Conservation (phyloP, 805 yeast species). For the Candida maesae region DNA sequence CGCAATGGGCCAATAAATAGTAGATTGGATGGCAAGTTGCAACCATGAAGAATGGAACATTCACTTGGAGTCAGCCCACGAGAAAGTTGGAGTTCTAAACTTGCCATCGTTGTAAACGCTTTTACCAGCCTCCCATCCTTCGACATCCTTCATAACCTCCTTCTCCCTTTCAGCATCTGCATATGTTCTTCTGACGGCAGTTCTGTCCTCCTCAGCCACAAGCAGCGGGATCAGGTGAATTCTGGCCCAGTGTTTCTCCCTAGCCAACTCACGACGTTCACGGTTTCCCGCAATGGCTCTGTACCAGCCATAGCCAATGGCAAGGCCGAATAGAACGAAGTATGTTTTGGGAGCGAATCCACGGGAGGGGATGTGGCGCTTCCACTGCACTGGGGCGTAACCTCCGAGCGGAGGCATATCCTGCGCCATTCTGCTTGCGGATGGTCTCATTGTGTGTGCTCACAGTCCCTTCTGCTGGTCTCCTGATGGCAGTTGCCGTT, state of each 20-base stretch:
- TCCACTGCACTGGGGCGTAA: conserved; percentile 85
- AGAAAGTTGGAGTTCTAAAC: conserved; percentile 31
- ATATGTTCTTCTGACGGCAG: conserved; percentile 63
- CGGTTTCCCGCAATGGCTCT: conserved; percentile 60
- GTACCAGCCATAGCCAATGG: conserved; percentile 72
- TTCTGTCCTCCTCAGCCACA: conserved; percentile 81
- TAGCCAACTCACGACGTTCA: conserved; percentile 67
- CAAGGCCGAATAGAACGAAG: conserved; percentile 57
- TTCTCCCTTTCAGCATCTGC: conserved; percentile 68
- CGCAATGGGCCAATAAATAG: background rate
- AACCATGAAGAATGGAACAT: too few species aligned
- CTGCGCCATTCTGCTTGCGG: conserved; percentile 38
- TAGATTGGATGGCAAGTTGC: too few species aligned
- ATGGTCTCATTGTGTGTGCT: conserved; percentile 2
- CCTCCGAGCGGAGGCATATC: conserved; percentile 88
- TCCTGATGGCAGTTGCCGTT: too few species aligned
- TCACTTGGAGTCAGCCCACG: conserved; percentile 26
- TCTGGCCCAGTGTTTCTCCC: conserved; percentile 79
- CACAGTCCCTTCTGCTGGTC: background rate
- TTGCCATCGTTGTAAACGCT: conserved; percentile 42
- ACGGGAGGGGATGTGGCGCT: conserved; percentile 77
- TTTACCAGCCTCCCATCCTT: conserved; percentile 56
- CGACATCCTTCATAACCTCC: conserved; percentile 57
- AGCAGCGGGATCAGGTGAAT: conserved; percentile 68
- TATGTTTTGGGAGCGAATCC: conserved; percentile 79